These are phyloP conservation scores for Colletotrichum sp. DNA, from an alignment of 2,329 filamentous ascomycete genomes.

Conservation along the genomic window DNA sequence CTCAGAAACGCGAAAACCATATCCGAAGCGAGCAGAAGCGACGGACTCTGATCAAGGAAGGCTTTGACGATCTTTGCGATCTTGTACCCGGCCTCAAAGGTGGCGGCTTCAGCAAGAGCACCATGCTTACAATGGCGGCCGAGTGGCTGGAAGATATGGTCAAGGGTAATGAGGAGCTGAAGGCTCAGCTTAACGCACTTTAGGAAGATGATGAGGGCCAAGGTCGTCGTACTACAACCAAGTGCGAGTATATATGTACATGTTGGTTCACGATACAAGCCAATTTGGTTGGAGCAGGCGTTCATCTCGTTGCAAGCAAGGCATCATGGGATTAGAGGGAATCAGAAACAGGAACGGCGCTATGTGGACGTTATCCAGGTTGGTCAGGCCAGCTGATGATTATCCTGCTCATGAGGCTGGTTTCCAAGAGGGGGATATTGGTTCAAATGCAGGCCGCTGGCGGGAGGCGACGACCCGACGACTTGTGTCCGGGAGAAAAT, in stretches of 20 bases:
- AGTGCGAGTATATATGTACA: not conserved
- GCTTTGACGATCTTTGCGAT: slow-evolving; percentile 79
- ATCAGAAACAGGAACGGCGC: not conserved
- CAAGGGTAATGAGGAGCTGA: slow-evolving; percentile 68
- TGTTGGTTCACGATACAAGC: not conserved
- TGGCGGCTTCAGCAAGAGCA: slow-evolving; percentile 83
- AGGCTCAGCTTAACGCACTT: slow-evolving; percentile 55
- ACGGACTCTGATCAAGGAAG: slow-evolving; percentile 79
- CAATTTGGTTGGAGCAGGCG: not conserved
- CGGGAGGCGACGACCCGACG: slow-evolving; percentile 1
- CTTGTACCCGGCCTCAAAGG: slow-evolving; percentile 77
- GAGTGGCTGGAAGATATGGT: slow-evolving; percentile 80
- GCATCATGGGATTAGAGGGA: not conserved
- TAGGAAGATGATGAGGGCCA: not conserved
- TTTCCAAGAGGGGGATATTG: not conserved
- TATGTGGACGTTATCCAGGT: not conserved
- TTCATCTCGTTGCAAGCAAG: not conserved
- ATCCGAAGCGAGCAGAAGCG: slow-evolving; percentile 89
- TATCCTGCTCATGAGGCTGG: not conserved
- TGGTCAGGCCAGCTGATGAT: not conserved
- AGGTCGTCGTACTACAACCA: not conserved
- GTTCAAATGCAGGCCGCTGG: not conserved
- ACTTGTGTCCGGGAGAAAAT: slow-evolving; percentile 6
- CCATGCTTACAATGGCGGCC: slow-evolving; percentile 75
- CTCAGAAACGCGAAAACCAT: slow-evolving; percentile 85